A percentile compares a stretch with the other conserved stretches of the same genome.
phyloP scores from a whole-genome alignment of 345 rosid species.

The Eucalyptus albens region DNA sequence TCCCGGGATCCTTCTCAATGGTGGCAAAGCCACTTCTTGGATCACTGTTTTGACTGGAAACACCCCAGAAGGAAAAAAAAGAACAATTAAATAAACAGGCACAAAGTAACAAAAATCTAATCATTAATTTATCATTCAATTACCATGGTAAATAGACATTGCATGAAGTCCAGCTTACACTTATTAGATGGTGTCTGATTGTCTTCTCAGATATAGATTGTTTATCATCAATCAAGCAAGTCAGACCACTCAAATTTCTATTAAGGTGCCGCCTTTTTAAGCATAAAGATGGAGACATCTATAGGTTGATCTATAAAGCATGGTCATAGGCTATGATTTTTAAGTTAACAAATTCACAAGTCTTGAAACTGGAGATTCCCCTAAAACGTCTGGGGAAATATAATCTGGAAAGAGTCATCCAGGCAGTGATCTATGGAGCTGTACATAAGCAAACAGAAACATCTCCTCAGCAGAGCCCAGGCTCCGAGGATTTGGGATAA shows the following conservation, averaged over 20 bases:
- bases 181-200: background rate
- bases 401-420: background rate
- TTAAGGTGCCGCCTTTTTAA: background rate
- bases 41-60: constrained; percentile 79
- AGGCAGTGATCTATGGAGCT: background rate
- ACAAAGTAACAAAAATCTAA: background rate
- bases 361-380: background rate
- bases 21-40: constrained; percentile 81
- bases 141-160: background rate
- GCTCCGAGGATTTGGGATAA: background rate
- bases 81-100: background rate
- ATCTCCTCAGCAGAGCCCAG: background rate
- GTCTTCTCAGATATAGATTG: background rate
- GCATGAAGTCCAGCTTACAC: background rate
- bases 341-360: background rate
- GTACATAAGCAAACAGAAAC: background rate
- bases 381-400: background rate
- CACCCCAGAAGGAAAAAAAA: background rate
- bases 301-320: background rate
- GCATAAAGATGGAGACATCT: background rate
- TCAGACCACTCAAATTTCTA: background rate
- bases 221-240: background rate
- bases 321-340: background rate
- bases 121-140: background rate
- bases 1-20: constrained; percentile 84